A percentile compares a stretch with the other conserved stretches of the same genome.
Conservation (phyloP, 352 stramenopile genomes). For the Phytophthora capsici region DNA sequence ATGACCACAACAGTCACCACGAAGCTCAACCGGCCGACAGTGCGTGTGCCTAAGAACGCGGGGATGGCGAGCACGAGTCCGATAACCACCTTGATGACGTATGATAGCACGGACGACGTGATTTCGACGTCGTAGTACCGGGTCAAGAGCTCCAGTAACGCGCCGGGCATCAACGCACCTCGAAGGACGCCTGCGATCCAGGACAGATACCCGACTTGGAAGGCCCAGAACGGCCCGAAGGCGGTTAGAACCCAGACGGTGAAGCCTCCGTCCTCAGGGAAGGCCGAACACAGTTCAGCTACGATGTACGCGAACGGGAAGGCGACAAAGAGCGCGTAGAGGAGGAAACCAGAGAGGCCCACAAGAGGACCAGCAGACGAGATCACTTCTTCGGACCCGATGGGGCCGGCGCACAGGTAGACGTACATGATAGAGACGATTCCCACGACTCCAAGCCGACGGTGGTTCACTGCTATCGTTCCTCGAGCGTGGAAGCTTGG, state of each 20-base stretch:
- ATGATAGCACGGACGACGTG: conserved; percentile 24
- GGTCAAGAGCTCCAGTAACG: conserved; percentile 38
- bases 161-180: conserved; percentile 71
- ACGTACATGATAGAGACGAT: conserved; percentile 47
- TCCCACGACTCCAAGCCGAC: conserved; percentile 31
- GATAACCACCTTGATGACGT: conserved; percentile 48
- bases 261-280: conserved; percentile 85
- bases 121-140: conserved; percentile 44
- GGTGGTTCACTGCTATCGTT: conserved; percentile 32
- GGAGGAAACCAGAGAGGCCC: conserved; percentile 81
- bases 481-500: conserved; percentile 29
- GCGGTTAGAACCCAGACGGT: conserved; percentile 92
- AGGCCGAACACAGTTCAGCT: conserved; percentile 89
- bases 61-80: conserved; percentile 44
- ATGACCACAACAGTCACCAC: conserved; percentile 42
- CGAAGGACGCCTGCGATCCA: conserved; percentile 81
- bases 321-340: conserved; percentile 89
- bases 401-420: conserved; percentile 43
- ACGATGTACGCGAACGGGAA: conserved; percentile 92
- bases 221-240: conserved; percentile 88
- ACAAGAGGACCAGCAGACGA: conserved; percentile 52
- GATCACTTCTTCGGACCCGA: conserved; percentile 41
- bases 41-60: conserved; percentile 45
- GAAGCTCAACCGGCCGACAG: conserved; percentile 39
- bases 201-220: conserved; percentile 76